phyloP scores from a whole-genome alignment of 768 basidiomycete genomes.

The Suillus spraguei region DNA sequence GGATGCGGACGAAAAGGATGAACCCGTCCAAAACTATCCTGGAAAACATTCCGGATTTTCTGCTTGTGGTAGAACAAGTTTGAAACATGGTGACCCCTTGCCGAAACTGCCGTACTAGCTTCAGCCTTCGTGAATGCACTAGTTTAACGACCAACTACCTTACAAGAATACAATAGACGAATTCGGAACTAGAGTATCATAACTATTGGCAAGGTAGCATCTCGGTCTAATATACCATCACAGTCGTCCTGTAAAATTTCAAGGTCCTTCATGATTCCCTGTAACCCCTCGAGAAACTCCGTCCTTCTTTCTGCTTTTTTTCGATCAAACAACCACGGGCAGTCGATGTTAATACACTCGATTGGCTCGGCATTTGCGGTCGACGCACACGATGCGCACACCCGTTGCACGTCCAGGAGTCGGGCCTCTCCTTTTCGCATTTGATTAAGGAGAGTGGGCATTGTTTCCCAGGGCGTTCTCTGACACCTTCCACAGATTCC shows the following conservation, averaged over 20 bases:
- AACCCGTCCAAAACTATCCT: too few relatives aligned
- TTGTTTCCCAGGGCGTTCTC: conserved; percentile 50
- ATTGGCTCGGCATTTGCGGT: conserved; percentile 58
- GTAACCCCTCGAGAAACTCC: conserved; percentile 32
- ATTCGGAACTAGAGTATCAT: not conserved
- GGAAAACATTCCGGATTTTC: too few relatives aligned
- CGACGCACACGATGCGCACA: conserved; percentile 74
- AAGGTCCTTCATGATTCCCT: conserved; percentile 33
- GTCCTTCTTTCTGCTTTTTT: conserved; percentile 53
- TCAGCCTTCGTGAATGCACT: too few relatives aligned
- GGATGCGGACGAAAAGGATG: too few relatives aligned
- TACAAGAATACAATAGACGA: not conserved
- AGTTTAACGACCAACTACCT: not conserved
- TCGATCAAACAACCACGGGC: conserved; percentile 79
- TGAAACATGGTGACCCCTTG: too few relatives aligned
- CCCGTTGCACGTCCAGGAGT: conserved; percentile 56
- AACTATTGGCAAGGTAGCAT: not conserved
- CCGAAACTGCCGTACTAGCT: too few relatives aligned
- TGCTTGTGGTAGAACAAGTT: too few relatives aligned
- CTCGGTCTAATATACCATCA: not conserved
- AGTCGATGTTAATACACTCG: conserved; percentile 84
- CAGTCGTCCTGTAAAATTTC: conserved; percentile 13
- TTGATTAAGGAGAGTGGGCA: conserved; percentile 57
- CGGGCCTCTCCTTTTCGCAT: conserved; percentile 56
- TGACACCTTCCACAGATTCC: conserved; percentile 71